These are phyloP conservation scores for Teratosphaeria viscida DNA, from an alignment of 2,329 filamentous ascomycete genomes.

Conservation along the genomic window DNA sequence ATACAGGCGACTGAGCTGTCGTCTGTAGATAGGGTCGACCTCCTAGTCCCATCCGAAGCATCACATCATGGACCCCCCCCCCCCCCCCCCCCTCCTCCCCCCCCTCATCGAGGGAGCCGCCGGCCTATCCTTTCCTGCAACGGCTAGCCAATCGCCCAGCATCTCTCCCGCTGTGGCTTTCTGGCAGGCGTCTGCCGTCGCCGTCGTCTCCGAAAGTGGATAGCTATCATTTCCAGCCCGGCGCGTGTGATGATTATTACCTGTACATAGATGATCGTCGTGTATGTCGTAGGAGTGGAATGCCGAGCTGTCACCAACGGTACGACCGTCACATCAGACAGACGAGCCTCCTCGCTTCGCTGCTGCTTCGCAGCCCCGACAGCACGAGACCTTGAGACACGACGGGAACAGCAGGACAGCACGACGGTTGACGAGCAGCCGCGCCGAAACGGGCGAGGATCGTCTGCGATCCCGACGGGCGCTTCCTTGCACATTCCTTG, in stretches of 20 bases:
- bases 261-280: neutral
- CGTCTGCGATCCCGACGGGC: neutral
- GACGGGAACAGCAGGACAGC: no score
- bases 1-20: neutral
- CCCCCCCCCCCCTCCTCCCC: no score
- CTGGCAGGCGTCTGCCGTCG: neutral
- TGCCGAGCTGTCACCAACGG: neutral
- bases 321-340: neutral
- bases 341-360: neutral
- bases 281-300: neutral
- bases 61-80: no score
- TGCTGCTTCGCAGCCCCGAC: neutral
- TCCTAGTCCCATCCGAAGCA: no score
- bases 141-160: slow-evolving; percentile 3
- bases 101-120: neutral
- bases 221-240: neutral
- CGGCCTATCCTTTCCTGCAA: slow-evolving; percentile 1
- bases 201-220: neutral
- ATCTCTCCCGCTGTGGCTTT: slow-evolving; percentile 6
- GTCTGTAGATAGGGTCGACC: no score
- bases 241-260: neutral
- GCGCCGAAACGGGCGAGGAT: neutral
- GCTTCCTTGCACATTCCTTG: neutral
- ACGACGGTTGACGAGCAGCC: neutral
- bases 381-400: neutral